Evolutionary conservation across 768 basidiomycete species (phyloP), one percentile per base, ranked within the genome.

Genomic region (Ephemerocybe angulata): DNA sequence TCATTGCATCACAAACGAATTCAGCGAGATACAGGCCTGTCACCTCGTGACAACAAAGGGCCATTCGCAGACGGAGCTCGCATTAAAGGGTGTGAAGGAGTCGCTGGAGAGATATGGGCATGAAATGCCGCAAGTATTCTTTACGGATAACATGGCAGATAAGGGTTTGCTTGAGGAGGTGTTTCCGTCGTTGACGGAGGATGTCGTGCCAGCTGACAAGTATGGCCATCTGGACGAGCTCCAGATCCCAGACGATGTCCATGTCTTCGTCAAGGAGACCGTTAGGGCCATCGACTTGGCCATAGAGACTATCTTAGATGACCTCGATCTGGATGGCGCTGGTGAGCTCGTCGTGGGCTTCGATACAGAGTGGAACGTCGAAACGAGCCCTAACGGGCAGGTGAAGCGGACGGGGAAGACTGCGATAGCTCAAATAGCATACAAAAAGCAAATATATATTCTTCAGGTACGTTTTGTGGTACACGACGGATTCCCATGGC

Each of bases 11-110:
- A 67, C 64, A 19, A 70, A 70, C 50, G 53, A 70, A 53, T 50
- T 60, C 15, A 67, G 61, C 0, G 60, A 70, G 41, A 65, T 67
- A 13, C 33, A 55, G 0, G 21, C 40, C 1, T 52, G 54, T 22
- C 59, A 57, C 13, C 58, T 71, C 3, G 67, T 67, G 11, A 55
- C 63, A 3, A 70, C 67, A 10, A 71, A 70, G 56, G 42, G 62
- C 8, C 70, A 71, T 47, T 54, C 61, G 0, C 65, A 70, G 17
- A 69, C 58, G 41, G 55, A 59, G 30, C 21, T 49, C 11, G 63
- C 63, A 3, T 40, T 70, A 0, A 35, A 7, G 50, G 55, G 31
- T 46, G 21, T 42, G 41, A 8, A 8, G 10, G 41, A 42, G 21
- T 42, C 41, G 11, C 8, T 12, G 7, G 8, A 19, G 12, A 8